Evolutionary conservation across 169 alveolate genomes (phyloP), one percentile per base, ranked within the genome.

Genomic region (Cyclospora cayetanensis): DNA sequence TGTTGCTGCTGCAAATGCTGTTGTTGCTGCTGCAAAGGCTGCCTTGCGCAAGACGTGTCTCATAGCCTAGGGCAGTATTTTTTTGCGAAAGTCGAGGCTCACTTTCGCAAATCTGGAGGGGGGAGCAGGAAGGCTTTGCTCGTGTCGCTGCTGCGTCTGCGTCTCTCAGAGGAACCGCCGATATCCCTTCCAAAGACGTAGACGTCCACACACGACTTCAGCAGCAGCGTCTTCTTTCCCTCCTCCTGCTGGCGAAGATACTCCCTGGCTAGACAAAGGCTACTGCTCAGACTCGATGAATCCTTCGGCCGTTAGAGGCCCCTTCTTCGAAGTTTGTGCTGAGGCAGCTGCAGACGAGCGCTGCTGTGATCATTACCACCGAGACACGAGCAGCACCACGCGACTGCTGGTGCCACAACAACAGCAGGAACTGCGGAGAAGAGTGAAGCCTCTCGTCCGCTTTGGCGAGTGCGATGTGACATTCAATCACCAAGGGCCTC

Each of bases 381-480:
- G n/a, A n/a, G 37, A 60, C 18, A 60, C 37, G 37, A 60, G 72
- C 72, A 60, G 29, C 72, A 60, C 37, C 72, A 1, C 37, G 37
- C 18, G 72, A 25, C 18, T 22, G 1, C 63, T 12, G 63, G n/a
- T 12, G 18, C 34, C 25, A 25, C 72, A 60, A 34, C 72, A 60
- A 34, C 72, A 60, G 72, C 72, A 60, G 72, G 35, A 60, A 29
- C 72, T 20, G 29, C 72, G 25, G 72, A 50, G 63, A 11, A 50
- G 18, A 18, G 55, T 9, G 7, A 25, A 31, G 53, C 79, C 90
- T 31, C 90, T 82, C 0, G 11, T 82, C 60, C 35, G 37, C 12
- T 82, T 42, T 41, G 90, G 60, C 3, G 80, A 82, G n/a, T 66
- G 60, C 80, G 90, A 82, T 27, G 41, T 82, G 39, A 37, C 90